Evolutionary conservation across 768 basidiomycete species (phyloP), one percentile per base, ranked within the genome.

Genomic region (Punctularia strigosozonata): DNA sequence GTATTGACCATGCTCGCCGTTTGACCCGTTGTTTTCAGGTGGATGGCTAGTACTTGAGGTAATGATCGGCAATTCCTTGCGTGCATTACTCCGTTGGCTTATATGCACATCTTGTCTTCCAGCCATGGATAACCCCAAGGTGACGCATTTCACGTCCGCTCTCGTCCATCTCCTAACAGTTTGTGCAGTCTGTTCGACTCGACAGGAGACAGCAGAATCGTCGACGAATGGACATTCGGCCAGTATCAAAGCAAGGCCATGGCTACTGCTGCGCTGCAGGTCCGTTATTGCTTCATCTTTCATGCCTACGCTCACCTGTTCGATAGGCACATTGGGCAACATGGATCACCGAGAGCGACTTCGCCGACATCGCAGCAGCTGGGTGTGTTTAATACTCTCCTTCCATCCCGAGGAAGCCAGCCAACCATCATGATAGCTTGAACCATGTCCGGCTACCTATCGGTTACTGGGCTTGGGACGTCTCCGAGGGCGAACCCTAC

Each of bases 401-500:
- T 19, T 10, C 24, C 19, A 36, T 20, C 14, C 25, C 17, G n/a
- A n/a, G n/a, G n/a, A n/a, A n/a, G 32, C 32, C 33, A 24, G 14
- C 20, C 34, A 32, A 42, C 17, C 44, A 18, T 36, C 30, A 31
- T 45, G 14, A n/a, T 50, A 83, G 83, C 13, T 62, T 88, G 38
- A 88, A 87, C 51, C 84, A 86, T 55, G 80, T 89, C 41, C 75
- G 86, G 33, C 51, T 89, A 25, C 85, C 86, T 13, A 84, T 92
- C 31, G 90, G 87, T 10, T 92, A 85, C 56, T 92, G 86, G 86
- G 87, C 83, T 2, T 88, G 79, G 49, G 85, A 90, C 42, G 75
- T 88, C 25, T 68, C 71, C 17, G 64, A 66, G 10, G 84, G 84
- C 4, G 81, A 89, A 49, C 88, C 87, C 5, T 88, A 69, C 54